Evolutionary conservation across 2,329 filamentous ascomycete species (phyloP).

Genomic region (Stromatinia cepivora): DNA sequence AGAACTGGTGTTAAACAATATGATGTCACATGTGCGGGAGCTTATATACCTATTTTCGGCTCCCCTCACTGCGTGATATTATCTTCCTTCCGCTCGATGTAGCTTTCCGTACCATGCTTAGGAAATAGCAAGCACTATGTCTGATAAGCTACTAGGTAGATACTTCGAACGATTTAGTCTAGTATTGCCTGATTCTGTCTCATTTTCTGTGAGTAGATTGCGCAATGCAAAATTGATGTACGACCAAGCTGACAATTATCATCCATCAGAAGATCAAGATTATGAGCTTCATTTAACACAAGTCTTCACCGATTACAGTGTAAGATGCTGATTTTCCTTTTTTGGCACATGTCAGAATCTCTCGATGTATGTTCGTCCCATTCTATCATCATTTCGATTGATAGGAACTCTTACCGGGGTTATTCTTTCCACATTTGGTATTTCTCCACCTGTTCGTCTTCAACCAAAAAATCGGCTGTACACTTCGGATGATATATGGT

Average conservation of each 20-base stretch:
- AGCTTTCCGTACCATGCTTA: slow-evolving; percentile 11
- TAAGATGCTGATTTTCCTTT: slow-evolving; percentile 4
- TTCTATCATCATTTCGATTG: not conserved
- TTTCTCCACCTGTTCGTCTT: not conserved
- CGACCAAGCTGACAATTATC: slow-evolving; percentile 8
- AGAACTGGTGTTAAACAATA: not conserved
- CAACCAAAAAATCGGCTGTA: not conserved
- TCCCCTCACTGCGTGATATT: slow-evolving; percentile 12
- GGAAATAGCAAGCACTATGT: not conserved
- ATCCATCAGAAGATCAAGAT: slow-evolving; percentile 17
- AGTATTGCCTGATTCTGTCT: not conserved
- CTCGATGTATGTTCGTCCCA: not conserved
- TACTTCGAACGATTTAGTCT: not conserved
- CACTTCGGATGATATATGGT: slow-evolving; percentile 4
- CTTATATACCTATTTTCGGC: slow-evolving; percentile 13
- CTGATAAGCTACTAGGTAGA: not conserved
- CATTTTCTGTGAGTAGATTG: slow-evolving; percentile 1
- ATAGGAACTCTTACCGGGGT: not conserved
- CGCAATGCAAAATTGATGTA: slow-evolving; percentile 14
- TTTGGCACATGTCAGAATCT: slow-evolving; percentile 9
- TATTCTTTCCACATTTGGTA: slow-evolving; percentile 9
- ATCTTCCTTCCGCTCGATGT: slow-evolving; percentile 17
- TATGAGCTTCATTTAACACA: slow-evolving; percentile 20
- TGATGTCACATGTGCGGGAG: slow-evolving; percentile 18
- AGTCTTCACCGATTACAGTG: slow-evolving; percentile 8